Percentiles rank a stretch among this genome's conserved stretches.
These are phyloP conservation scores for Kwoniella botswanensis DNA, from an alignment of 768 basidiomycete genomes.

Conservation along the genomic window DNA sequence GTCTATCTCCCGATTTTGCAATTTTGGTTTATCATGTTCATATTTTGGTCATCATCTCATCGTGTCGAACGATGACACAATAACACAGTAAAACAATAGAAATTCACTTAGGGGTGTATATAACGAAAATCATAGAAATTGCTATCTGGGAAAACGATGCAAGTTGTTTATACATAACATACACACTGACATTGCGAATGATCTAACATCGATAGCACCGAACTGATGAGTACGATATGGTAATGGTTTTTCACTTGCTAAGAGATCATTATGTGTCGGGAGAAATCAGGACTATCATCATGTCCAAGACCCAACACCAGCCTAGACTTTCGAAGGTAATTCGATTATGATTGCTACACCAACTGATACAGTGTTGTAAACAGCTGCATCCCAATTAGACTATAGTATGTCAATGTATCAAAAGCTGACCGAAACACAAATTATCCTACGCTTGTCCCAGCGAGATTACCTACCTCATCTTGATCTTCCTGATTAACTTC, in stretches of 20 bases:
- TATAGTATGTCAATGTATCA: background rate
- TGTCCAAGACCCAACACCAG: background rate
- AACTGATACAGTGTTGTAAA: background rate
- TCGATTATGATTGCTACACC: background rate
- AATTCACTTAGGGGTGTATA: too few species aligned
- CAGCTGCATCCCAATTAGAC: background rate
- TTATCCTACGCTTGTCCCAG: too few species aligned
- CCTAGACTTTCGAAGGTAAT: background rate
- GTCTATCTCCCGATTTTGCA: background rate
- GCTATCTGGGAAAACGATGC: background rate
- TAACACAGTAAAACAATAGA: too few species aligned
- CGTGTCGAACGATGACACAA: background rate
- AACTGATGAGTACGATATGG: too few species aligned
- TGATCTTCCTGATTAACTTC: background rate
- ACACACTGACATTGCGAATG: background rate
- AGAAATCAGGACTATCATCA: too few species aligned
- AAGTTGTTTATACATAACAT: background rate
- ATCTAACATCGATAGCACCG: too few species aligned
- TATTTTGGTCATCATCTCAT: background rate
- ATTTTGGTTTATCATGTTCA: background rate
- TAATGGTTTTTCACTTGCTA: too few species aligned
- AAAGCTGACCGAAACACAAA: too few species aligned
- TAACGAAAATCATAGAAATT: too few species aligned
- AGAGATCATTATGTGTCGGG: too few species aligned
- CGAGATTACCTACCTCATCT: background rate